These are phyloP conservation scores for Apiotrichum montevideense DNA, from an alignment of 1,284 basidiomycete species.

Conservation along the genomic window DNA sequence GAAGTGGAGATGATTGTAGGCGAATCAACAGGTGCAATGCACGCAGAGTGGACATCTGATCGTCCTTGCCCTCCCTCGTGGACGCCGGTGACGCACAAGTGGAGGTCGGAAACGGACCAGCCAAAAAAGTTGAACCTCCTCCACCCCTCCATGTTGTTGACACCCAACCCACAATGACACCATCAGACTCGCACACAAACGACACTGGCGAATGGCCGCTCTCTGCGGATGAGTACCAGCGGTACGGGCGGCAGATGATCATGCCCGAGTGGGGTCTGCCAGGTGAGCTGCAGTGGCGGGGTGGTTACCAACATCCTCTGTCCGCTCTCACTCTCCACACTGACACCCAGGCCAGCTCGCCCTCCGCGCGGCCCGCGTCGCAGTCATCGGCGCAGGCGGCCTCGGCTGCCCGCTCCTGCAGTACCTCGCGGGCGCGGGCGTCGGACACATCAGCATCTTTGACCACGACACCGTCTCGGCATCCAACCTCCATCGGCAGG, in stretches of 20 bases:
- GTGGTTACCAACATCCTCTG: too few relatives aligned
- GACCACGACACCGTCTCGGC: slow-evolving; percentile 87
- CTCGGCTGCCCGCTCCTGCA: slow-evolving; percentile 93
- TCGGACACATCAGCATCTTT: slow-evolving; percentile 72
- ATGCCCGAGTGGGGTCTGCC: slow-evolving; percentile 78
- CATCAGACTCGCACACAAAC: too few relatives aligned
- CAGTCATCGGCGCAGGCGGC: slow-evolving; percentile 91
- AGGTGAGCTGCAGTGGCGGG: slow-evolving; percentile 50
- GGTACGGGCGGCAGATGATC: slow-evolving; percentile 98
- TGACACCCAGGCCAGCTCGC: slow-evolving; percentile 66
- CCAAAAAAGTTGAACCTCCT: too few relatives aligned
- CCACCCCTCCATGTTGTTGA: too few relatives aligned
- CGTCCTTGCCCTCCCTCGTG: too few relatives aligned
- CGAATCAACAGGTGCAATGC: too few relatives aligned
- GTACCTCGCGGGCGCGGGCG: slow-evolving; percentile 84
- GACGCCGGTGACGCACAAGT: too few relatives aligned
- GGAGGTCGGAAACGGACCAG: too few relatives aligned
- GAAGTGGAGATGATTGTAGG: too few relatives aligned
- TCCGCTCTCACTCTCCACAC: neutral
- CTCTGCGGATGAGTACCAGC: slow-evolving; percentile 61
- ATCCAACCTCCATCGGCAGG: slow-evolving; percentile 90
- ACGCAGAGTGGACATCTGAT: too few relatives aligned
- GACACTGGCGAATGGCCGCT: neutral
- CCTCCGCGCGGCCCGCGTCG: slow-evolving; percentile 66
- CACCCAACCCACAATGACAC: too few relatives aligned